Conservation (phyloP, 1,284 basidiomycete species). For the Papiliotrema terrestris region DNA sequence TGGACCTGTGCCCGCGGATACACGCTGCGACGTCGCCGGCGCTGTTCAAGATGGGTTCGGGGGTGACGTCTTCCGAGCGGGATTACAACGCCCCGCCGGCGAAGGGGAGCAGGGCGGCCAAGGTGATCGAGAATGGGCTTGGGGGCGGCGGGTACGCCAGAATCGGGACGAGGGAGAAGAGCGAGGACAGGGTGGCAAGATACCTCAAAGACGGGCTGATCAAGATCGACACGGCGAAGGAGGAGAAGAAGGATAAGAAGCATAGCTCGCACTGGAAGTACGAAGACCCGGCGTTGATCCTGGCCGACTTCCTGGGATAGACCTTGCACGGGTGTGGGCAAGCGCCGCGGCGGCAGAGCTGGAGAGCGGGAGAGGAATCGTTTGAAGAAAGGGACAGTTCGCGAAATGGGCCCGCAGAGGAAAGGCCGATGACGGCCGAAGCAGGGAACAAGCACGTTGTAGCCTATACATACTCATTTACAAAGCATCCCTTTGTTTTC, state of each 20-base stretch:
- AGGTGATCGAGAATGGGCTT: not conserved
- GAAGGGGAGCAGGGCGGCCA: not conserved
- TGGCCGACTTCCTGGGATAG: constrained; percentile 45
- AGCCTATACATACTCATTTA: no score
- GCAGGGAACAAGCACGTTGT: no score
- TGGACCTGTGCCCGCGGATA: constrained; percentile 34
- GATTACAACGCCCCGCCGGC: constrained; percentile 9
- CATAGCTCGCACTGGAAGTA: constrained; percentile 49
- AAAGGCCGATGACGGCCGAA: no score
- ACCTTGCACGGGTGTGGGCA: no score
- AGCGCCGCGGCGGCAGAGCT: no score
- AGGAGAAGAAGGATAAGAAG: constrained; percentile 41
- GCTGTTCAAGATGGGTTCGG: constrained; percentile 34
- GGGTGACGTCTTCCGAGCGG: constrained; percentile 27
- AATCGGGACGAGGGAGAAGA: not conserved
- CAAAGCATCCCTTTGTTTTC: no score
- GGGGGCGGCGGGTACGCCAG: no score
- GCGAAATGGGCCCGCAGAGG: no score
- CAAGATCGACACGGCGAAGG: constrained; percentile 39
- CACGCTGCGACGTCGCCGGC: constrained; percentile 41
- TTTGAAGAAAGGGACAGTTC: no score
- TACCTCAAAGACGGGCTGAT: constrained; percentile 33
- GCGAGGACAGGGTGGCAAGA: constrained; percentile 7
- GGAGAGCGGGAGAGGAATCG: no score
- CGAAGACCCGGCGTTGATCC: constrained; percentile 47